Evolutionary conservation across 2,329 filamentous ascomycete species (phyloP).

Genomic region (Clarireedia sp.): DNA sequence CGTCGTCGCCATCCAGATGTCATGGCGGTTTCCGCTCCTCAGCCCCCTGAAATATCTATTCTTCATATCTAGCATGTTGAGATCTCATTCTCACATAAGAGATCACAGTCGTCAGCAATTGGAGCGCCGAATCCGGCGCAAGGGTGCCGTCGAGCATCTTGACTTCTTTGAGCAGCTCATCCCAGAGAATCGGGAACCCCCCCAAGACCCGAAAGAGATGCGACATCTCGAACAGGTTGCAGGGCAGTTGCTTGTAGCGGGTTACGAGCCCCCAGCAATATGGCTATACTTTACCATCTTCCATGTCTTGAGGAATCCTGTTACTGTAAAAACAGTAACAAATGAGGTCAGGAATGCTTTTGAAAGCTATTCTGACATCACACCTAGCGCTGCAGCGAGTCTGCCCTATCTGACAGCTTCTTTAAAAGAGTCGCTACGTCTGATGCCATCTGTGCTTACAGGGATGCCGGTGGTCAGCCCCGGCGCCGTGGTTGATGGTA

Average conservation of each 20-base stretch:
- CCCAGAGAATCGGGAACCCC: background rate
- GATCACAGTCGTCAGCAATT: background rate
- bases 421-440: slow-evolving; percentile 36
- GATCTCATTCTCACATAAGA: background rate
- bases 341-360: slow-evolving; percentile 36
- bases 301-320: slow-evolving; percentile 1
- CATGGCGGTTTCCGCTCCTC: background rate
- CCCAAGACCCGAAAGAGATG: background rate
- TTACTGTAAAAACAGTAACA: background rate
- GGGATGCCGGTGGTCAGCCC: slow-evolving; percentile 12
- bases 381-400: slow-evolving; percentile 22
- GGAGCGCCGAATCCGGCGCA: background rate
- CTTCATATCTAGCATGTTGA: background rate
- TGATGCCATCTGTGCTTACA: slow-evolving; percentile 29
- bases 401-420: slow-evolving; percentile 36
- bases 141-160: background rate
- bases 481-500: slow-evolving; percentile 9
- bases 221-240: slow-evolving; percentile 3
- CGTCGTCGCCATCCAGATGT: background rate
- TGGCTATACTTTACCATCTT: slow-evolving; percentile 6
- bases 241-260: slow-evolving; percentile 3
- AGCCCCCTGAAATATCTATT: background rate
- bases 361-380: slow-evolving; percentile 33
- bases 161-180: background rate
- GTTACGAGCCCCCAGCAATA: background rate